Evolutionary conservation across 495 filamentous ascomycete species (phyloP), one percentile per base, ranked within the genome.

Genomic region (Wilcoxina mikolae): DNA sequence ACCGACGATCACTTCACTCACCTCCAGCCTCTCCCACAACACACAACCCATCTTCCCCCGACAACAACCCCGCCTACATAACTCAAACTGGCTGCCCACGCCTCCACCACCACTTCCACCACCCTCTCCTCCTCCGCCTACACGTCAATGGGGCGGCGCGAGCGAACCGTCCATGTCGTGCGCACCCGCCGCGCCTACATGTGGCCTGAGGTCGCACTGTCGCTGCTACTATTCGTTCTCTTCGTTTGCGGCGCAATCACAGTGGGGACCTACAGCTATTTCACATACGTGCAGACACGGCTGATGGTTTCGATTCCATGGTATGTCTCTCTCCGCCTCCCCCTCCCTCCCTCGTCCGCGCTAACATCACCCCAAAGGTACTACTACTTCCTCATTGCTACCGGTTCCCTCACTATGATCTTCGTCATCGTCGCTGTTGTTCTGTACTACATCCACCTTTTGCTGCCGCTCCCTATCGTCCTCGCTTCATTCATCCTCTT

Each of bases 121-220:
- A 28, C 25, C 15, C 15, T 15, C 46, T 28, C 46, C 24, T 18
- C n/a, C 7, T n/a, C n/a, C n/a, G n/a, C n/a, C n/a, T n/a, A n/a
- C n/a, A n/a, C n/a, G n/a, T n/a, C n/a, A n/a, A n/a, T n/a, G n/a
- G n/a, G n/a, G n/a, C n/a, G n/a, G n/a, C 15, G n/a, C 2, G 43
- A 46, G 43, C 24, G 24, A 11, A 25, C 25, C 38, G 5, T 47
- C 44, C 35, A 42, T 33, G 61, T 61, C 20, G 56, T 53, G 26
- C 33, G 51, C 17, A 54, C 56, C 17, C 50, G 56, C 29, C 53
- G 62, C 3, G 56, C 66, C 38, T 95, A 95, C 74, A 82, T 82
- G 75, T 99, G 91, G 91, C 93, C 93, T 2, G 86, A 93, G 62
- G 70, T 84, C 53, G 86, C 93, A 67, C 77, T 99, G 51, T 94